These are phyloP conservation scores for Diaporthe ampelina DNA, from an alignment of 2,329 filamentous ascomycete genomes.

Conservation along the genomic window DNA sequence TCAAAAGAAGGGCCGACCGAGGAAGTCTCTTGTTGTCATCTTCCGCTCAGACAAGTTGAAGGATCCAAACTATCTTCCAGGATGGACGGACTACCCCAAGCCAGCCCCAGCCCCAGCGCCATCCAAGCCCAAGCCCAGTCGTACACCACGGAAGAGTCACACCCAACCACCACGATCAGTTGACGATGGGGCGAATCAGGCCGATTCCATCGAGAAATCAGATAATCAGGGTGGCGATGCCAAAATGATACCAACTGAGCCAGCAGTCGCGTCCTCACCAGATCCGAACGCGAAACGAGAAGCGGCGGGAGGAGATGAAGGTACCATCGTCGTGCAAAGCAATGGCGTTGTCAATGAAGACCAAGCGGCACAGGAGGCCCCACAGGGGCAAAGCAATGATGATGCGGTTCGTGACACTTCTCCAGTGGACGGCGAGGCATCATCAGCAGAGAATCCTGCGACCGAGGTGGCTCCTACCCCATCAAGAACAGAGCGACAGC, in stretches of 20 bases:
- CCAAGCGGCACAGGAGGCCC: not conserved
- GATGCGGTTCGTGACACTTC: not conserved
- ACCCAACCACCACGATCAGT: not conserved
- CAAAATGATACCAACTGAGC: not conserved
- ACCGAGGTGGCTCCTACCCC: not conserved
- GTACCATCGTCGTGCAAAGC: slow-evolving; percentile 19
- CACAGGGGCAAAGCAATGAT: not conserved
- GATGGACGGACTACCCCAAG: slow-evolving; percentile 35
- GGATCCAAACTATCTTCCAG: slow-evolving; percentile 40
- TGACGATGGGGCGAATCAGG: not conserved
- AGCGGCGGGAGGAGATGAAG: not conserved
- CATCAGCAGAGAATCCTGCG: not conserved
- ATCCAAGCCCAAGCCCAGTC: not conserved
- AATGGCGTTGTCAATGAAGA: not conserved
- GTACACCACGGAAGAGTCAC: slow-evolving; percentile 1
- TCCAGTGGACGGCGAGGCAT: not conserved
- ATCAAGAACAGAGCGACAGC: slow-evolving; percentile 12
- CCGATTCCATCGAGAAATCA: not conserved
- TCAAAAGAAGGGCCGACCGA: slow-evolving; percentile 48
- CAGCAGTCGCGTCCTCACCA: not conserved
- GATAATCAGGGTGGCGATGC: not conserved
- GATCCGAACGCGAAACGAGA: not conserved
- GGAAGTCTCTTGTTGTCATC: slow-evolving; percentile 50
- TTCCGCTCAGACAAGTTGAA: slow-evolving; percentile 50
- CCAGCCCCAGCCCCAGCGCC: slow-evolving; percentile 4